These are phyloP conservation scores for Colletotrichum lini DNA, from an alignment of 2,329 filamentous ascomycete genomes.

Conservation along the genomic window DNA sequence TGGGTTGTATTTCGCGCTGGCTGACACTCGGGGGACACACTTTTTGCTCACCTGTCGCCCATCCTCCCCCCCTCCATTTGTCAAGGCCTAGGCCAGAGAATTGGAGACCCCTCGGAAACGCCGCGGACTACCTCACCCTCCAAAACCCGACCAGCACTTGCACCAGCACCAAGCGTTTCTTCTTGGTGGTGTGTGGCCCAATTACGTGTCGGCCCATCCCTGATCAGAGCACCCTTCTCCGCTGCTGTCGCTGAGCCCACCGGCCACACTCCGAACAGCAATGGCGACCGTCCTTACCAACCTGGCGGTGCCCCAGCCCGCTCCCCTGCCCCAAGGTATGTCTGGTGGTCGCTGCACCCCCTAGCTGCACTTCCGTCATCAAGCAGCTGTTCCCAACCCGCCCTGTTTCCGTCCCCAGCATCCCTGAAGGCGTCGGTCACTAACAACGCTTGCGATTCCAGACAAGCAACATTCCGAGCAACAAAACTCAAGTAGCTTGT, in stretches of 20 bases:
- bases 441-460: slow-evolving; percentile 34
- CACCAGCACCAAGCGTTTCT: slow-evolving; percentile 33
- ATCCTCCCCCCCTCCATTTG: slow-evolving; percentile 14
- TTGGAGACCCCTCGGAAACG: slow-evolving; percentile 35
- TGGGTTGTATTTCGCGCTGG: slow-evolving; percentile 28
- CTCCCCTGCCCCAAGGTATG: slow-evolving; percentile 36
- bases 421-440: slow-evolving; percentile 31
- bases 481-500: slow-evolving; percentile 43
- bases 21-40: slow-evolving; percentile 28
- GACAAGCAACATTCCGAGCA: slow-evolving; percentile 32
- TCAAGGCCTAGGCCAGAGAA: slow-evolving; percentile 14
- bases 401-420: slow-evolving; percentile 40
- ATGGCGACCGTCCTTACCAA: slow-evolving; percentile 35
- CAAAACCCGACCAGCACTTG: slow-evolving; percentile 11
- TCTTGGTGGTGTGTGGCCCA: slow-evolving; percentile 37
- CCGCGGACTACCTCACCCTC: slow-evolving; percentile 22
- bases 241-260: slow-evolving; percentile 27
- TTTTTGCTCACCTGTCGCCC: slow-evolving; percentile 6
- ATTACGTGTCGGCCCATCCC: slow-evolving; percentile 37
- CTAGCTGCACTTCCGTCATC: slow-evolving; percentile 35
- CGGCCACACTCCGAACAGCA: slow-evolving; percentile 29
- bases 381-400: slow-evolving; percentile 27
- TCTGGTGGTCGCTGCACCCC: slow-evolving; percentile 19
- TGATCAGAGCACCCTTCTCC: slow-evolving; percentile 31
- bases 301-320: slow-evolving; percentile 32